Percentiles rank a stretch among this genome's conserved stretches.
Evolutionary conservation across 2,329 filamentous ascomycete genomes (phyloP).

Genomic region (Aureobasidium sp.): DNA sequence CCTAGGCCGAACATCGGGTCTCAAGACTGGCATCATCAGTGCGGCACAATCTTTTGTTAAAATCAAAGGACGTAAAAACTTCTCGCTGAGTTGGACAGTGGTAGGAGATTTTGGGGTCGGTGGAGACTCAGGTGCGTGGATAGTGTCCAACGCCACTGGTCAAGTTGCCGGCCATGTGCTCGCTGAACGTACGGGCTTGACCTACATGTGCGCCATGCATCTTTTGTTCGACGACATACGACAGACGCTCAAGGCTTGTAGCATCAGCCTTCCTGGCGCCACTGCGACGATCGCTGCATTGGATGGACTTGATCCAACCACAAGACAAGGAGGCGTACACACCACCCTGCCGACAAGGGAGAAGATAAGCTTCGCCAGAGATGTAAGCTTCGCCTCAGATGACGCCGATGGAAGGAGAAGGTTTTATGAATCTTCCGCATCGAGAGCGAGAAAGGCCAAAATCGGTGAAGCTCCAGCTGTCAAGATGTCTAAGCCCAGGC

Average conservation of each 20-base stretch:
- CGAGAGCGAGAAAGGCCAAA: neutral
- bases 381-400: neutral
- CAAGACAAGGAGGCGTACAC: neutral
- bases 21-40: conserved; percentile 71
- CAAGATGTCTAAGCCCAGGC: neutral
- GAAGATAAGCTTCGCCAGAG: neutral
- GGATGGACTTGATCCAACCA: neutral
- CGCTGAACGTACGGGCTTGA: conserved; percentile 65
- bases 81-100: conserved; percentile 64
- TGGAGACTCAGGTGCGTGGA: conserved; percentile 89
- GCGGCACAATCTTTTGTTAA: conserved; percentile 77
- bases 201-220: conserved; percentile 95
- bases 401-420: neutral
- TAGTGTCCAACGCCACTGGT: conserved; percentile 72
- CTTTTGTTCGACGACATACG: conserved; percentile 79
- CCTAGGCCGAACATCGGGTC: conserved; percentile 76
- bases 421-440: neutral
- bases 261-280: conserved; percentile 8
- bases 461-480: neutral
- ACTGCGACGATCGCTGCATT: neutral
- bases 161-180: conserved; percentile 83
- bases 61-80: conserved; percentile 74
- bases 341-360: neutral
- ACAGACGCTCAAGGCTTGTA: conserved; percentile 59
- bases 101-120: conserved; percentile 61